Conservation (phyloP, 176 grass and related monocot genomes). For the Elaeis guineensis region DNA sequence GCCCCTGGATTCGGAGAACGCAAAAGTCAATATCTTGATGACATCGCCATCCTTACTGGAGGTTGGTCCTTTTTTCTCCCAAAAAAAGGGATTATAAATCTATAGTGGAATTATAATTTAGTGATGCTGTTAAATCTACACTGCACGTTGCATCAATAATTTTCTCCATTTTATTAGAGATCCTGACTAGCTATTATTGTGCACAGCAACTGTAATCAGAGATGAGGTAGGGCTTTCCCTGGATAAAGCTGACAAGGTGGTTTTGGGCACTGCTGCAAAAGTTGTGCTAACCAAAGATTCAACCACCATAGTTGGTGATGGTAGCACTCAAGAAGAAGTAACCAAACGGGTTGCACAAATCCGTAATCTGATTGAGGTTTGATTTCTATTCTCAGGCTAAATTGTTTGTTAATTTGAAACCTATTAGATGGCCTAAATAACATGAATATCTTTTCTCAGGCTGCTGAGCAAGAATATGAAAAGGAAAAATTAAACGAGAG, state of each 20-base stretch:
- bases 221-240: conserved; percentile 83
- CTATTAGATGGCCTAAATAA: background rate
- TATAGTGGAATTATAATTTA: too few species aligned
- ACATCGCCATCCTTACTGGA: conserved; percentile 94
- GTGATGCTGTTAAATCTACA: too few species aligned
- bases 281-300: conserved; percentile 84
- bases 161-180: too few species aligned
- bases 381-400: background rate
- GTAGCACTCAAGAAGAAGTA: conserved; percentile 86
- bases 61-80: conserved; percentile 17
- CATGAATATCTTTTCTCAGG: conserved; percentile 27
- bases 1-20: conserved; percentile 89
- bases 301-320: conserved; percentile 92
- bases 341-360: conserved; percentile 86
- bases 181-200: background rate
- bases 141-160: background rate
- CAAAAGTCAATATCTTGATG: conserved; percentile 89
- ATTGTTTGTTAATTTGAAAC: background rate
- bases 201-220: conserved; percentile 76
- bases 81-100: too few species aligned
- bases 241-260: conserved; percentile 78
- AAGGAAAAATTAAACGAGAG: conserved; percentile 98
- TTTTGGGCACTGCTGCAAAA: conserved; percentile 80
- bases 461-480: conserved; percentile 81
- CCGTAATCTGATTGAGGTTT: conserved; percentile 81